phyloP scores from a whole-genome alignment of 371 early-diverging fungal species.

The Batrachochytrium dendrobatidis region DNA sequence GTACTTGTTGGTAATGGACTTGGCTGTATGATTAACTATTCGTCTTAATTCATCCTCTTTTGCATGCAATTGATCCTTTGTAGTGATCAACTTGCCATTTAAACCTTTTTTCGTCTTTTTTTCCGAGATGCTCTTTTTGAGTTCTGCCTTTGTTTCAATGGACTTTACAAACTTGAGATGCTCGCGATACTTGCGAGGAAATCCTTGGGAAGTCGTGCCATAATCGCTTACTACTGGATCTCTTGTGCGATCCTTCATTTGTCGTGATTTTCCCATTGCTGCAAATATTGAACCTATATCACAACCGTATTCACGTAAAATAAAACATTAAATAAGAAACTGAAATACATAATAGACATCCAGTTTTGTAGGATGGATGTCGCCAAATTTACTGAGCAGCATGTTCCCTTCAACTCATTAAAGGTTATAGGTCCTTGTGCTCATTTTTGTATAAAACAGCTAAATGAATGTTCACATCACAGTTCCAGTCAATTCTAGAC shows the following conservation, averaged over 20 bases:
- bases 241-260: background rate
- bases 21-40: background rate
- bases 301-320: no score
- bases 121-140: background rate
- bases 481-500: no score
- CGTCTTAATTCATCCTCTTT: background rate
- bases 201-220: background rate
- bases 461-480: no score
- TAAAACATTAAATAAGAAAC: no score
- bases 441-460: no score
- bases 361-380: no score
- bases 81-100: background rate
- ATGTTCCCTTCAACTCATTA: no score
- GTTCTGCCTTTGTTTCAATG: background rate
- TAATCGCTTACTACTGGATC: background rate
- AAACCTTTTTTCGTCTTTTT: background rate
- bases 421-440: no score
- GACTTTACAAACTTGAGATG: background rate
- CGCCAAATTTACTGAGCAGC: no score
- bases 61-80: background rate
- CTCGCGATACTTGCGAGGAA: slow-evolving; percentile 6
- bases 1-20: slow-evolving; percentile 1
- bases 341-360: no score
- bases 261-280: background rate
- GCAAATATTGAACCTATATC: no score